Evolutionary conservation across 2,329 filamentous ascomycete species (phyloP), one percentile per base, ranked within the genome.

Genomic region (Fusarium virguliforme): DNA sequence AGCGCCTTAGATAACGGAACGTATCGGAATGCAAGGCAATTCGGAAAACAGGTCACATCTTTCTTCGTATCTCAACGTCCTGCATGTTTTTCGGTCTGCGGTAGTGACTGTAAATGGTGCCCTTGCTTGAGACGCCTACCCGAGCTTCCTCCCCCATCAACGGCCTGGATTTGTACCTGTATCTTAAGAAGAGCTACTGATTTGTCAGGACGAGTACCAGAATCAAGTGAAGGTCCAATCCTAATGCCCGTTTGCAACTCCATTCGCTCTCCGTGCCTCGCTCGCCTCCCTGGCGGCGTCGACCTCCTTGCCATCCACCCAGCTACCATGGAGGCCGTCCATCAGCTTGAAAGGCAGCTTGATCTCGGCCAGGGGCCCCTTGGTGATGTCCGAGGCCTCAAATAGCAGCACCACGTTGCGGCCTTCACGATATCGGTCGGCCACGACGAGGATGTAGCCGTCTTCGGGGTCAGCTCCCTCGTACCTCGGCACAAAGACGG

Each of bases 291-390:
- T 43, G 6, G 54, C 54, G 24, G 54, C 56, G 22, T 59, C 56
- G 28, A 59, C 41, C 13, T 59, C 56, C 18, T 46, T 59, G 26
- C 41, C 56, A 38, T 59, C 56, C 56, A 59, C 56, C 56, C 56
- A 59, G 41, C 41, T 59, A 59, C 56, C 56, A 59, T 59, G 56
- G n/a, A 59, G 18, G 18, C 56, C 56, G 30, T 48, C 41, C 56
- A 46, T 59, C 56, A 59, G 30, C n/a, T 46, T 46, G 28, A 59
- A 50, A 22, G 56, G 56, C 28, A 59, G 40, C 40, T 50, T 46
- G 18, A 46, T 48, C 40, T 48, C 41, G 30, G 56, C 56, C 18
- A 59, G 18, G 6, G 40, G 56, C 15, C 54, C 54, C 30, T 50
- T 59, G 41, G 56, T 48, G 24, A 59, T 59, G 7, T 59, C 56